A percentile compares a stretch with the other conserved stretches of the same genome.
These are phyloP conservation scores for Sporothrix luriei DNA, from an alignment of 2,329 filamentous ascomycete genomes.

Conservation along the genomic window DNA sequence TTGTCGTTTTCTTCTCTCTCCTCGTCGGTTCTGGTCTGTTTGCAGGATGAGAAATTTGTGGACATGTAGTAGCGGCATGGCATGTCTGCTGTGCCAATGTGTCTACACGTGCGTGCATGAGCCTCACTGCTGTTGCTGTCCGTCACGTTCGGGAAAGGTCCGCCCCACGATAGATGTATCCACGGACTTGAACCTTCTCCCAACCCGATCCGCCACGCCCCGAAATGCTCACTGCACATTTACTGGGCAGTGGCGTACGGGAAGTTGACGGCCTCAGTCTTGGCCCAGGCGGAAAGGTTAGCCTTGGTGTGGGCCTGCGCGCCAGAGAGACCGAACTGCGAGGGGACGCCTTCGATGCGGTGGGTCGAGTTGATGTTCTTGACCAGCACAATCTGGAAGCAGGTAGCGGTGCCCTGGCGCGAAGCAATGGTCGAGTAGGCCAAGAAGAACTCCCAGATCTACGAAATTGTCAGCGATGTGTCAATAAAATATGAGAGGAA, in stretches of 20 bases:
- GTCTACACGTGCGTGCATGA: neutral
- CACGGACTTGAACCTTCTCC: neutral
- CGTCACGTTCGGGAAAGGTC: neutral
- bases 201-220: neutral
- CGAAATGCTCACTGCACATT: conserved; percentile 4
- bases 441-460: conserved; percentile 93
- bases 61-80: neutral
- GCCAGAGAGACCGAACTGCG: conserved; percentile 69
- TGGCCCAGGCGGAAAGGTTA: conserved; percentile 43
- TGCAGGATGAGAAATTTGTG: neutral
- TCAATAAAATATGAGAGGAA: no score
- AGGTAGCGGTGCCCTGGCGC: conserved; percentile 79
- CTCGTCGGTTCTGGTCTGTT: neutral
- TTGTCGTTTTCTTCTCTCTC: neutral
- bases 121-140: neutral
- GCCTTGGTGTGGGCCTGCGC: conserved; percentile 51
- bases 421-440: conserved; percentile 82
- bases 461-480: neutral
- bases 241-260: conserved; percentile 40
- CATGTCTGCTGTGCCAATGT: neutral
- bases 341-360: conserved; percentile 71
- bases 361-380: conserved; percentile 91
- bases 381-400: conserved; percentile 82
- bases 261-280: conserved; percentile 42
- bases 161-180: neutral